These are phyloP conservation scores for Calonectria pteridis DNA, from an alignment of 2,329 filamentous ascomycete genomes.

Conservation along the genomic window DNA sequence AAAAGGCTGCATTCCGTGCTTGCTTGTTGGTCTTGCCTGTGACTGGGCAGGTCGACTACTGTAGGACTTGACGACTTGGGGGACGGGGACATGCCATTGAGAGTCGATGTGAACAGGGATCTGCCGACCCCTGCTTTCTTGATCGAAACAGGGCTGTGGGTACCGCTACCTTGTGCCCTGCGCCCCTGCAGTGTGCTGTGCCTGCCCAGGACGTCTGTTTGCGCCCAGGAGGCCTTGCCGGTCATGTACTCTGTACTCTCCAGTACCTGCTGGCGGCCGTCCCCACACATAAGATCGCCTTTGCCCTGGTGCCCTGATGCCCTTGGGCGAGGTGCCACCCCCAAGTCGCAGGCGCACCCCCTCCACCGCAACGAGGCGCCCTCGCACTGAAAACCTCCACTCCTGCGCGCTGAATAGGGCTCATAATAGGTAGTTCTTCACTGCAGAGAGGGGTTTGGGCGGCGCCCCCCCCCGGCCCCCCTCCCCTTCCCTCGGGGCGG, in stretches of 20 bases:
- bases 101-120: slow-evolving; percentile 13
- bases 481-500: slow-evolving; percentile 23
- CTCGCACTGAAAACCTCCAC: slow-evolving; percentile 15
- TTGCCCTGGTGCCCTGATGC: not conserved
- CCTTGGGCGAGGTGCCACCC: not conserved
- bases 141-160: slow-evolving; percentile 21
- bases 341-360: not conserved
- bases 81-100: slow-evolving; percentile 24
- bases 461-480: slow-evolving; percentile 16
- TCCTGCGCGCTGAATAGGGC: slow-evolving; percentile 15
- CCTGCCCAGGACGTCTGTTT: not conserved
- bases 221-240: slow-evolving; percentile 21
- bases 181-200: slow-evolving; percentile 18
- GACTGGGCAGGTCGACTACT: slow-evolving; percentile 6
- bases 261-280: slow-evolving; percentile 10
- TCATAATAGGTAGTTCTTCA: slow-evolving; percentile 16
- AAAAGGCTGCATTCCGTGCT: not conserved
- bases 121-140: slow-evolving; percentile 4
- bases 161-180: slow-evolving; percentile 21
- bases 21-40: slow-evolving; percentile 3
- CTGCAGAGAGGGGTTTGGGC: slow-evolving; percentile 14
- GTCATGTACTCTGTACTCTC: slow-evolving; percentile 10
- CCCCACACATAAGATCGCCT: slow-evolving; percentile 17
- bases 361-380: slow-evolving; percentile 16
- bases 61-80: not conserved